phyloP scores from a whole-genome alignment of 2,329 filamentous ascomycete genomes.

The Colletotrichum agaves region DNA sequence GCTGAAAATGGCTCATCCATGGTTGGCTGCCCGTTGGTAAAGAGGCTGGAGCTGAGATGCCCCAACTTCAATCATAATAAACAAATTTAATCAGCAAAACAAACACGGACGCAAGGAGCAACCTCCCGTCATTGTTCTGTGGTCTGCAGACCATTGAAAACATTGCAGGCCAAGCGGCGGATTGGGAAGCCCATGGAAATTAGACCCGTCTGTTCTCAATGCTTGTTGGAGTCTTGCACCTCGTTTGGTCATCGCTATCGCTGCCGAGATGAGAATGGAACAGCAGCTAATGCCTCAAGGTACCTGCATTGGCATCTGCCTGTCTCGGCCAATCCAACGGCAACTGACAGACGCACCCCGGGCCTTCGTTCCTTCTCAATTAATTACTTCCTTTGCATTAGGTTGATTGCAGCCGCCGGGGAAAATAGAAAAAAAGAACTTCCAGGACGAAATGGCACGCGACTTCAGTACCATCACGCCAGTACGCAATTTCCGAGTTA shows the following conservation, averaged over 20 bases:
- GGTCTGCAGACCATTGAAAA: neutral
- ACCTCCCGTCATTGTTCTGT: neutral
- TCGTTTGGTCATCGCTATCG: no score
- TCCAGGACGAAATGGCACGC: constrained; percentile 6
- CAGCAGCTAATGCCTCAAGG: neutral
- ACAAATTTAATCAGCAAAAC: neutral
- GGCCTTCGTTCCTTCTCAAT: constrained; percentile 14
- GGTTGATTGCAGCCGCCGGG: neutral
- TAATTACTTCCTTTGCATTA: neutral
- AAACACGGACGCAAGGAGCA: constrained; percentile 13
- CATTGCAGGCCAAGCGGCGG: neutral
- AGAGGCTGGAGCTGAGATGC: constrained; percentile 8
- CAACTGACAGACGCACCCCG: constrained; percentile 31
- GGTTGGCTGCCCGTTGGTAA: constrained; percentile 1
- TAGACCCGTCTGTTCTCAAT: neutral
- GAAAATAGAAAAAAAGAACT: neutral
- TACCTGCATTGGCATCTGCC: constrained; percentile 34
- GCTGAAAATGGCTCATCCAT: constrained; percentile 29
- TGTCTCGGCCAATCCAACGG: constrained; percentile 25
- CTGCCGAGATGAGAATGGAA: no score
- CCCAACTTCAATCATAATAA: constrained; percentile 2
- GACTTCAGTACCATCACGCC: neutral
- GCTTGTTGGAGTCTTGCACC: neutral
- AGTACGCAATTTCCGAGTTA: neutral
- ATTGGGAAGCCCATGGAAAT: neutral